Evolutionary conservation across 139 green algal genomes (phyloP).

Genomic region (Zygnema cylindricum): DNA sequence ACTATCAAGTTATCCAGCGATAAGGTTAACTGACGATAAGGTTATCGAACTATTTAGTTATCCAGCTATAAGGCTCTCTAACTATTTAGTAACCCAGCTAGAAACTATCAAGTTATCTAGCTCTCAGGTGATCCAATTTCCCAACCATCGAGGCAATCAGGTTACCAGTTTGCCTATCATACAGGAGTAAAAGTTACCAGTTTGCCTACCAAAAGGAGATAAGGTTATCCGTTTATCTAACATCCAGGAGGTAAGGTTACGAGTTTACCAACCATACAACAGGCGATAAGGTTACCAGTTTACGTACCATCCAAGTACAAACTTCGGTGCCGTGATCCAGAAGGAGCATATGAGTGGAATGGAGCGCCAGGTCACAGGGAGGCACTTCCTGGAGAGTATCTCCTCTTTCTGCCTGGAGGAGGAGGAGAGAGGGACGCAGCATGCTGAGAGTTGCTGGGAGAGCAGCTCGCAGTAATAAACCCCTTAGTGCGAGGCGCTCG

Average conservation of each 20-base stretch:
- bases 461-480: slow-evolving; percentile 56
- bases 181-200: neutral
- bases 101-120: neutral
- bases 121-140: neutral
- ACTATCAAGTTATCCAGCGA: too few relatives aligned
- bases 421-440: slow-evolving; percentile 24
- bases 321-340: slow-evolving; percentile 67
- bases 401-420: neutral
- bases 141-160: neutral
- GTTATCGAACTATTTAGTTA: too few relatives aligned
- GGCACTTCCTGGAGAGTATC: slow-evolving; percentile 49
- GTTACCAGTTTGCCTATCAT: neutral
- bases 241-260: neutral
- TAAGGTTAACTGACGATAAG: too few relatives aligned
- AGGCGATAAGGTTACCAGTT: neutral
- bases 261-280: neutral
- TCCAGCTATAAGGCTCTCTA: too few relatives aligned
- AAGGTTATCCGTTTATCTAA: neutral
- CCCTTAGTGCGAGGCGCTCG: slow-evolving; percentile 63
- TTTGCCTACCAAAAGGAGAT: neutral
- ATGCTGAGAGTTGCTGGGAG: slow-evolving; percentile 37
- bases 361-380: slow-evolving; percentile 54
- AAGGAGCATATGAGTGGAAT: slow-evolving; percentile 36
- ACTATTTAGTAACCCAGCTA: too few relatives aligned
- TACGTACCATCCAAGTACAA: slow-evolving; percentile 61